Conservation (phyloP, 2,329 filamentous ascomycete species). For the Incumbomyces lentus region DNA sequence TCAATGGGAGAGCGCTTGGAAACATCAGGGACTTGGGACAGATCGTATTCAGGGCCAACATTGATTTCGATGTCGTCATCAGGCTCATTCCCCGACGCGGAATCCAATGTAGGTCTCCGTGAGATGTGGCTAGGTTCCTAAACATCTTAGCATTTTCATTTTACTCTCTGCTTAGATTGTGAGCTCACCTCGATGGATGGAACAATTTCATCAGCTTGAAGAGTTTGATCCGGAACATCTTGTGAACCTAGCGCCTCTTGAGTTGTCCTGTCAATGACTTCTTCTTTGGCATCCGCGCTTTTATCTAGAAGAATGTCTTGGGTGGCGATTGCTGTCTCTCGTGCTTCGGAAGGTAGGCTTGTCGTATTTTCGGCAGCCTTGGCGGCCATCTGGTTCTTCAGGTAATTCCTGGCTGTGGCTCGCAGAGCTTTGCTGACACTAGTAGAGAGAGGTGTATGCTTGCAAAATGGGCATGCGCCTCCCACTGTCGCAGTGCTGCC, state of each 20-base stretch:
- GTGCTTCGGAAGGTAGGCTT: neutral
- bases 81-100: conserved; percentile 7
- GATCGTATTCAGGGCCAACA: conserved; percentile 18
- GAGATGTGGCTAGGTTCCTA: neutral
- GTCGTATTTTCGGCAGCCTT: neutral
- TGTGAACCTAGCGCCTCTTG: conserved; percentile 12
- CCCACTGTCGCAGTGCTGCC: conserved; percentile 45
- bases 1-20: neutral
- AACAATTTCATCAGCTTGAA: conserved; percentile 10
- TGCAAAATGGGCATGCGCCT: conserved; percentile 80
- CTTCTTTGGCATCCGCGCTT: conserved; percentile 4
- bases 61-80: conserved; percentile 20
- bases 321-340: neutral
- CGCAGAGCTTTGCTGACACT: conserved; percentile 83
- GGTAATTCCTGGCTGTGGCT: conserved; percentile 81
- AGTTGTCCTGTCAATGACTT: conserved; percentile 5
- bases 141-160: neutral
- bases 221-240: conserved; percentile 14
- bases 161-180: neutral
- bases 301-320: neutral
- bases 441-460: conserved; percentile 82
- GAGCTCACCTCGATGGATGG: conserved; percentile 16
- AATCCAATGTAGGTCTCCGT: neutral
- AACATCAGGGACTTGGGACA: conserved; percentile 1
- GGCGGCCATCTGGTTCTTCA: conserved; percentile 56